These are phyloP conservation scores for Kazachstania psychrophila DNA, from an alignment of 805 yeast genomes.

Conservation along the genomic window DNA sequence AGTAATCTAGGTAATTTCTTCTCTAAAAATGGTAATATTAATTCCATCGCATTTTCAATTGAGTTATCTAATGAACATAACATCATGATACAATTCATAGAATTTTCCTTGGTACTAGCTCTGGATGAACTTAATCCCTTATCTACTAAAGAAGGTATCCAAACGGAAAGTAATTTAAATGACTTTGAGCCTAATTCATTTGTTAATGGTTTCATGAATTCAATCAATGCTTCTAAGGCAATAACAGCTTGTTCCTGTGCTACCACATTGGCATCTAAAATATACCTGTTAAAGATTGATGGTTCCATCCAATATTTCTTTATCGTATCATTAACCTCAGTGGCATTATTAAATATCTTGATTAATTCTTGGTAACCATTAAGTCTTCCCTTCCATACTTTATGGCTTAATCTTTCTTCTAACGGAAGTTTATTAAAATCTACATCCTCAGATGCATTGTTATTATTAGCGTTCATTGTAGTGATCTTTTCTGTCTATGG, in stretches of 20 bases:
- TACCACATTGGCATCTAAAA: conserved; percentile 76
- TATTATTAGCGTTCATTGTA: background rate
- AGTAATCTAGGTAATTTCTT: conserved; percentile 72
- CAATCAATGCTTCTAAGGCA: conserved; percentile 39
- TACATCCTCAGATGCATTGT: conserved; percentile 34
- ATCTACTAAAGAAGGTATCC: conserved; percentile 47
- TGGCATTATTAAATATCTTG: conserved; percentile 36
- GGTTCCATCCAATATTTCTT: conserved; percentile 39
- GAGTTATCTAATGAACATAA: conserved; percentile 61
- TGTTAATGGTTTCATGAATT: conserved; percentile 4
- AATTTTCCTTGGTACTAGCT: conserved; percentile 58
- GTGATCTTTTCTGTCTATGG: too few relatives aligned
- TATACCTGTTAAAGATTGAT: conserved; percentile 46
- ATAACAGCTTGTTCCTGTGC: conserved; percentile 79
- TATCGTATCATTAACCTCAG: conserved; percentile 3
- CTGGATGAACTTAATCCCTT: conserved; percentile 73
- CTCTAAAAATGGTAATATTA: conserved; percentile 47
- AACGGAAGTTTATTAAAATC: conserved; percentile 58
- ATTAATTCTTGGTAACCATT: conserved; percentile 67
- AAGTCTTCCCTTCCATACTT: conserved; percentile 81
- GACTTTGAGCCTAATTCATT: background rate
- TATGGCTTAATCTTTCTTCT: conserved; percentile 56
- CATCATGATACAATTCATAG: conserved; percentile 52
- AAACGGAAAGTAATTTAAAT: conserved; percentile 1
- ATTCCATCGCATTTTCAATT: conserved; percentile 52